These are phyloP conservation scores for Alternaria alternata DNA, from an alignment of 2,329 filamentous ascomycete genomes.

Conservation along the genomic window DNA sequence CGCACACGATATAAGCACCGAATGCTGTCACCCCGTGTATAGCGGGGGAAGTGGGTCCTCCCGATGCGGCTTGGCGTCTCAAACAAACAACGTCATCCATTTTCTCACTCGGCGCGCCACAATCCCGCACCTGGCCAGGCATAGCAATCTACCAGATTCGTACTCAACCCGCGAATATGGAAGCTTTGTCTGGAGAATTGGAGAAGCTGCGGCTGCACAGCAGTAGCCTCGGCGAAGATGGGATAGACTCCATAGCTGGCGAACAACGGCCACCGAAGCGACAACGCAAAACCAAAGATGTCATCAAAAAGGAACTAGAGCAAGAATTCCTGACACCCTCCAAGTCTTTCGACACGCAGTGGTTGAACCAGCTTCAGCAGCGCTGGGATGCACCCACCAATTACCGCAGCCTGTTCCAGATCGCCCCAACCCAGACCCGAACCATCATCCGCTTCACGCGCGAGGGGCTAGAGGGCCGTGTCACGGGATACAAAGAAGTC, in stretches of 20 bases:
- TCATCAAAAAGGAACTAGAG: slow-evolving; percentile 76
- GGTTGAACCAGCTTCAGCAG: slow-evolving; percentile 90
- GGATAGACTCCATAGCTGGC: slow-evolving; percentile 69
- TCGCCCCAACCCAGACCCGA: slow-evolving; percentile 89
- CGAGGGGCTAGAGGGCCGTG: slow-evolving; percentile 88
- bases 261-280: slow-evolving; percentile 62
- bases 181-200: slow-evolving; percentile 59
- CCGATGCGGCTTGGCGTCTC: slow-evolving; percentile 20
- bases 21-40: background rate
- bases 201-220: slow-evolving; percentile 59
- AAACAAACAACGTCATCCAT: slow-evolving; percentile 33
- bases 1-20: background rate
- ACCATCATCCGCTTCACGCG: slow-evolving; percentile 93
- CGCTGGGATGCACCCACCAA: slow-evolving; percentile 85
- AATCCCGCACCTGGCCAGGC: slow-evolving; percentile 5
- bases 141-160: slow-evolving; percentile 9
- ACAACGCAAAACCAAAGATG: slow-evolving; percentile 64
- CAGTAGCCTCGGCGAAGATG: slow-evolving; percentile 23
- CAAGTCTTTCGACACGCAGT: slow-evolving; percentile 78
- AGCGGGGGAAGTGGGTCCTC: slow-evolving; percentile 18
- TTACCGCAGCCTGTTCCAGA: slow-evolving; percentile 82
- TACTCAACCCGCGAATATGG: slow-evolving; percentile 35
- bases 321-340: slow-evolving; percentile 80
- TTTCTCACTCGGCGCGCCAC: slow-evolving; percentile 22
- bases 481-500: slow-evolving; percentile 93